Conservation (phyloP, 306 rosid genomes). For the Cucurbita moschata region DNA sequence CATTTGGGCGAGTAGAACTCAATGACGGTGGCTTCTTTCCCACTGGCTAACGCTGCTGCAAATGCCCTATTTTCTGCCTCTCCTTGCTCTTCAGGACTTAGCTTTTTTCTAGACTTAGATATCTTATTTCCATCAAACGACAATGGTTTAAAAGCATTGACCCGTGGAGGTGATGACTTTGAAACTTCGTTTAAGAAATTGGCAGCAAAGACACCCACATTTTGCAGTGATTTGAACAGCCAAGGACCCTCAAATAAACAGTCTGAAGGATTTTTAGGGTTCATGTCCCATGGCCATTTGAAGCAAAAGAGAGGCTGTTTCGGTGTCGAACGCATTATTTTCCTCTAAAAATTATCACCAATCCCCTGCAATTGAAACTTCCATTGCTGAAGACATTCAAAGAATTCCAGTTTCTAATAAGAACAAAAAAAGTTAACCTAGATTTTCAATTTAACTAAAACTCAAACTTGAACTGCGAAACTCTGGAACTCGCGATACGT, state of each 20-base stretch:
- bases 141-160: slow-evolving; percentile 14
- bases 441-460: neutral
- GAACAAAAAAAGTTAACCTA: too few relatives aligned
- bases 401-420: neutral
- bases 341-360: neutral
- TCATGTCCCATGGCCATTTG: slow-evolving; percentile 70
- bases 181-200: slow-evolving; percentile 31
- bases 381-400: neutral
- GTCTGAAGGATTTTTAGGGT: slow-evolving; percentile 17
- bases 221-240: slow-evolving; percentile 64
- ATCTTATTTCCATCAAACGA: slow-evolving; percentile 13
- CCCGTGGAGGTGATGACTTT: slow-evolving; percentile 19
- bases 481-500: neutral
- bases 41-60: slow-evolving; percentile 64
- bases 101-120: slow-evolving; percentile 13
- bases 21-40: slow-evolving; percentile 57
- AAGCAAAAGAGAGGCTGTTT: slow-evolving; percentile 39
- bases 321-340: slow-evolving; percentile 22
- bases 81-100: slow-evolving; percentile 33
- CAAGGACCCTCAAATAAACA: slow-evolving; percentile 64
- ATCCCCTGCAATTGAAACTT: slow-evolving; percentile 1
- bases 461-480: neutral
- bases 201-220: slow-evolving; percentile 34
- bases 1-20: slow-evolving; percentile 90
- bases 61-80: slow-evolving; percentile 78